A percentile compares a stretch with the other conserved stretches of the same genome.
Evolutionary conservation across 805 yeast species (phyloP).

Genomic region (Sungouiozyma ichnusensis): DNA sequence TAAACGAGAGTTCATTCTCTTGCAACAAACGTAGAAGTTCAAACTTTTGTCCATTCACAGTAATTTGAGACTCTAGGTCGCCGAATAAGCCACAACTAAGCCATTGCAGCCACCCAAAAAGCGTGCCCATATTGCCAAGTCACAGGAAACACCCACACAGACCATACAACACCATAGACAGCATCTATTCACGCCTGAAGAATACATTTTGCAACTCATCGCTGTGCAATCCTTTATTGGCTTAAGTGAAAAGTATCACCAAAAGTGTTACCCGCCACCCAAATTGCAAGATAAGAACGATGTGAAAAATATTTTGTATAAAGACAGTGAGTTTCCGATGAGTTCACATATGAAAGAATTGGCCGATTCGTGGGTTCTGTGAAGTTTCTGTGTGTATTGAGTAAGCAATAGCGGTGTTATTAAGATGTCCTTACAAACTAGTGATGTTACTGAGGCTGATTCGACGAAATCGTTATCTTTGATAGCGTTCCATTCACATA

Average conservation of each 20-base stretch:
- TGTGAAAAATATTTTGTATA: too few species aligned
- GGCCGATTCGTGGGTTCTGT: too few species aligned
- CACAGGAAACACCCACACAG: neutral
- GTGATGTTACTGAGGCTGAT: slow-evolving; percentile 30
- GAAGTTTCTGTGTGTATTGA: too few species aligned
- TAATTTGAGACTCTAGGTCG: slow-evolving; percentile 29
- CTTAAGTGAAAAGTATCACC: neutral
- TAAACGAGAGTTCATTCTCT: slow-evolving; percentile 85
- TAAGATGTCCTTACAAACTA: slow-evolving; percentile 34
- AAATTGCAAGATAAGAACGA: too few species aligned
- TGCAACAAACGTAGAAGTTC: slow-evolving; percentile 64
- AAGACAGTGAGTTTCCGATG: too few species aligned
- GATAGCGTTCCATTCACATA: slow-evolving; percentile 97
- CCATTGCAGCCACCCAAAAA: slow-evolving; percentile 12
- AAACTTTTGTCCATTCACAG: slow-evolving; percentile 52
- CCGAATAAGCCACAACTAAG: slow-evolving; percentile 35
- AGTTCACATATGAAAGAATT: too few species aligned
- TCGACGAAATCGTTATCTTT: slow-evolving; percentile 57
- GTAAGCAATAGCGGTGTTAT: too few species aligned
- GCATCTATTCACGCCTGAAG: neutral
- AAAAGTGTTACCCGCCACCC: neutral
- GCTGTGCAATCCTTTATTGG: neutral
- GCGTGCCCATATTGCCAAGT: neutral
- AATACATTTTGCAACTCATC: neutral
- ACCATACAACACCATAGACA: too few species aligned